A percentile compares a stretch with the other conserved stretches of the same genome.
Conservation (phyloP, 1,139 yeast species). For the Candida sp. region DNA sequence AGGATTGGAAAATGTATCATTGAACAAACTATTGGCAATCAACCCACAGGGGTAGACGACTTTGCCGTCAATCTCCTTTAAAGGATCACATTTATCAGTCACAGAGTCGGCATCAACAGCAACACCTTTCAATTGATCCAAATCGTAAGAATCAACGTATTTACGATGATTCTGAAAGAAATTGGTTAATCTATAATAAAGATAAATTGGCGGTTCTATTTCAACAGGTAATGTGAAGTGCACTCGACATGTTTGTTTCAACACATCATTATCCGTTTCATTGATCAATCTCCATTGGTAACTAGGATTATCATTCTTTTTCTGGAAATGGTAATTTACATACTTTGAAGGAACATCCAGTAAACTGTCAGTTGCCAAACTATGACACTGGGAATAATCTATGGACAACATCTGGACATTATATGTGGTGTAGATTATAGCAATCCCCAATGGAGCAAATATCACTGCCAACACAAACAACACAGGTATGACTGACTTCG, state of each 20-base stretch:
- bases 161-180: constrained; percentile 79
- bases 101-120: constrained; percentile 49
- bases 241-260: constrained; percentile 43
- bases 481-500: constrained; percentile 71
- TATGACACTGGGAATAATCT: constrained; percentile 57
- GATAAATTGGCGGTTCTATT: constrained; percentile 56
- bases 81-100: constrained; percentile 56
- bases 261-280: constrained; percentile 30
- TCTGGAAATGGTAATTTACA: constrained; percentile 52
- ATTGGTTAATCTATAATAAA: constrained; percentile 70
- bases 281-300: constrained; percentile 55
- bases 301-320: constrained; percentile 32
- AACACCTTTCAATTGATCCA: constrained; percentile 59
- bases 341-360: constrained; percentile 49
- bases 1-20: constrained; percentile 61
- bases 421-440: constrained; percentile 55
- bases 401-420: constrained; percentile 57
- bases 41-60: constrained; percentile 75
- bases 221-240: constrained; percentile 59
- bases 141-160: constrained; percentile 68
- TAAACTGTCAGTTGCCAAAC: constrained; percentile 32
- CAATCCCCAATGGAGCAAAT: constrained; percentile 74
- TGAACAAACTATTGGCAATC: constrained; percentile 73
- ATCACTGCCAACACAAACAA: constrained; percentile 59
- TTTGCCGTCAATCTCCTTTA: constrained; percentile 36